A percentile compares a stretch with the other conserved stretches of the same genome.
Evolutionary conservation across 2,329 filamentous ascomycete species (phyloP).

Genomic region (Chrysosporium queenslandicum): DNA sequence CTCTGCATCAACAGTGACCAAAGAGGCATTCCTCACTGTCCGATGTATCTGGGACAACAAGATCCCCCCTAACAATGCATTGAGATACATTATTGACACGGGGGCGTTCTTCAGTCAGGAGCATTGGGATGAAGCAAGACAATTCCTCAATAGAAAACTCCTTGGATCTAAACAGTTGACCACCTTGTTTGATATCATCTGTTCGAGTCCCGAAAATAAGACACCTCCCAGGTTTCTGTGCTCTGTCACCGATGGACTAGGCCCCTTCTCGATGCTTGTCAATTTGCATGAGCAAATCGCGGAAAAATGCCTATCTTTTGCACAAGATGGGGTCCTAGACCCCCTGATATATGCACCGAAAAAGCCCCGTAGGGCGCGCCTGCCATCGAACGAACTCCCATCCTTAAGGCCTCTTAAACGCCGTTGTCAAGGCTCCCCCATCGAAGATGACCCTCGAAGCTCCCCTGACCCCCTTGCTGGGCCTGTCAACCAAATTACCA

Average conservation of each 20-base stretch:
- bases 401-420: too few relatives aligned
- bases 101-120: conserved; percentile 14
- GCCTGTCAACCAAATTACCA: not conserved
- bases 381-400: too few relatives aligned
- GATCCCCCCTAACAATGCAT: too few relatives aligned
- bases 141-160: conserved; percentile 8
- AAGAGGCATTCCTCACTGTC: conserved; percentile 16
- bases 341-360: too few relatives aligned
- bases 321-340: too few relatives aligned
- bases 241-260: conserved; percentile 5
- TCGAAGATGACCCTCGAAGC: not conserved
- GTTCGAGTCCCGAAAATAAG: not conserved
- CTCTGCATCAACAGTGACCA: conserved; percentile 15
- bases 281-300: not conserved
- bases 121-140: conserved; percentile 8
- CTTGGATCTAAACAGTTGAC: conserved; percentile 13
- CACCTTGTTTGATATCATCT: conserved; percentile 14
- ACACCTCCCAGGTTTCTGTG: conserved; percentile 1
- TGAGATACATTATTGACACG: conserved; percentile 13
- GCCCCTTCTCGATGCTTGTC: conserved; percentile 15
- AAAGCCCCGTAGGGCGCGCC: too few relatives aligned
- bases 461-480: not conserved
- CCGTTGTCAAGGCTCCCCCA: not conserved
- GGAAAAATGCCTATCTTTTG: not conserved
- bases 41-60: conserved; percentile 14